Conservation (phyloP, 139 green algal genomes). For the Chlamydomonas sphaeroides region DNA sequence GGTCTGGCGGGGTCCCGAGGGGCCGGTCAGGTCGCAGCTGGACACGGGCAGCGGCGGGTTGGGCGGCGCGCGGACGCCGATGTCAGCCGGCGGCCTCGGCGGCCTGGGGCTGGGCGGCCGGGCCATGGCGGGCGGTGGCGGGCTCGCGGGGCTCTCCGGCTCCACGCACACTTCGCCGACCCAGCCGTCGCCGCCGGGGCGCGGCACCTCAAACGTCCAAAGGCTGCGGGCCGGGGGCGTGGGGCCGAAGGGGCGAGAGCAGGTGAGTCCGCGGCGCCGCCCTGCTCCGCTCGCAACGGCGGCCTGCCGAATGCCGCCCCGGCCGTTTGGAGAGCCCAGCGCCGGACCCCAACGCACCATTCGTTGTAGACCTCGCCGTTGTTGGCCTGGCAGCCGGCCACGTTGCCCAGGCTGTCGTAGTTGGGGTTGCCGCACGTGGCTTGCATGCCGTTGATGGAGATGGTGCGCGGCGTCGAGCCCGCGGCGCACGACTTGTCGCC, state of each 20-base stretch:
- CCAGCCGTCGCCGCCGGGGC: neutral
- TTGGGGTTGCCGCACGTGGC: neutral
- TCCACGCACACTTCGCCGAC: neutral
- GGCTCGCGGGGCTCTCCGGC: neutral
- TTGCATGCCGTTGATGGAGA: neutral
- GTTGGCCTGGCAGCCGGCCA: neutral
- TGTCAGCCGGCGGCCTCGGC: neutral
- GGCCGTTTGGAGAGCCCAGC: too few species aligned
- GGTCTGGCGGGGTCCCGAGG: neutral
- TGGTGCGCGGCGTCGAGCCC: too few species aligned
- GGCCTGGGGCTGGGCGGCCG: neutral
- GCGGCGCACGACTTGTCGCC: neutral
- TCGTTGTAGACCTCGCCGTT: neutral
- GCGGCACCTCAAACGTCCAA: neutral
- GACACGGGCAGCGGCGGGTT: too few species aligned
- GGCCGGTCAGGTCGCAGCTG: neutral
- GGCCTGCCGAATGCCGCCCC: too few species aligned
- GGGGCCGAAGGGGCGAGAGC: too few species aligned
- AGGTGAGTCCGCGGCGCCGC: too few species aligned
- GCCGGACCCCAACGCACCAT: neutral
- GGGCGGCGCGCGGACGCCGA: too few species aligned
- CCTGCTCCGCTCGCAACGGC: too few species aligned
- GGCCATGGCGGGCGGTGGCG: neutral
- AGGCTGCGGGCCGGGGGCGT: neutral
- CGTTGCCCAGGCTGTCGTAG: neutral